These are phyloP conservation scores for Planoprotostelium fungivorum DNA, from an alignment of 78 protist species.

Conservation along the genomic window DNA sequence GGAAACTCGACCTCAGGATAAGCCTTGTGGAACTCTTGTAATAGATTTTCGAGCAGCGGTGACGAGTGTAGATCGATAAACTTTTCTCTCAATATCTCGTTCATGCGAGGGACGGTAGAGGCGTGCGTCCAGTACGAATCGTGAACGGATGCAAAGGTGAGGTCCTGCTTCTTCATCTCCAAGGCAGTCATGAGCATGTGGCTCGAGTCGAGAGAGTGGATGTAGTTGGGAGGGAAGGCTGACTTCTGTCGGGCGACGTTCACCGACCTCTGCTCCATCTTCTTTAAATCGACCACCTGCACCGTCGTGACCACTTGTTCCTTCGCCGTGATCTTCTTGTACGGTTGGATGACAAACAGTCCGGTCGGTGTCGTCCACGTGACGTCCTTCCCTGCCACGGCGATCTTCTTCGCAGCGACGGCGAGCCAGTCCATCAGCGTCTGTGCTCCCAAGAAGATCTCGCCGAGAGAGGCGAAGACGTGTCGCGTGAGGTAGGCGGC, in stretches of 20 bases:
- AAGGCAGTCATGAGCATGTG: conserved; percentile 90
- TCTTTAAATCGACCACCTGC: background rate
- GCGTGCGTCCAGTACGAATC: conserved; percentile 96
- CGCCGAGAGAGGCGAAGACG: conserved; percentile 51
- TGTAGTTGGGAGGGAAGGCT: conserved; percentile 94
- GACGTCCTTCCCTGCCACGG: conserved; percentile 49
- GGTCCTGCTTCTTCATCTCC: conserved; percentile 1
- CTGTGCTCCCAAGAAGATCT: conserved; percentile 74
- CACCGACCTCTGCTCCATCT: conserved; percentile 24
- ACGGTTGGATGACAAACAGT: conserved; percentile 86
- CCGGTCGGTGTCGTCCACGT: conserved; percentile 88
- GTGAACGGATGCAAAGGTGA: conserved; percentile 90
- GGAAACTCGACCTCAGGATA: conserved; percentile 46
- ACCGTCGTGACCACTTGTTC: background rate
- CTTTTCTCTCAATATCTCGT: conserved; percentile 56
- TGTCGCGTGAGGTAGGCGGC: conserved; percentile 21
- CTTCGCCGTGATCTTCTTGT: conserved; percentile 21
- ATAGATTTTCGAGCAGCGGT: conserved; percentile 46
- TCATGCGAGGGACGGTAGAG: conserved; percentile 36
- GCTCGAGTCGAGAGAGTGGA: conserved; percentile 91
- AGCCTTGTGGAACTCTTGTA: conserved; percentile 10
- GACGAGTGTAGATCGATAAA: conserved; percentile 75
- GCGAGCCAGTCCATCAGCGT: conserved; percentile 80
- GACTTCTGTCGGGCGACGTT: conserved; percentile 43
- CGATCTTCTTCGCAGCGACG: conserved; percentile 30